Evolutionary conservation across 257 asterid genomes (phyloP), one percentile per base, ranked within the genome.

Genomic region (Solanum peruvianum): DNA sequence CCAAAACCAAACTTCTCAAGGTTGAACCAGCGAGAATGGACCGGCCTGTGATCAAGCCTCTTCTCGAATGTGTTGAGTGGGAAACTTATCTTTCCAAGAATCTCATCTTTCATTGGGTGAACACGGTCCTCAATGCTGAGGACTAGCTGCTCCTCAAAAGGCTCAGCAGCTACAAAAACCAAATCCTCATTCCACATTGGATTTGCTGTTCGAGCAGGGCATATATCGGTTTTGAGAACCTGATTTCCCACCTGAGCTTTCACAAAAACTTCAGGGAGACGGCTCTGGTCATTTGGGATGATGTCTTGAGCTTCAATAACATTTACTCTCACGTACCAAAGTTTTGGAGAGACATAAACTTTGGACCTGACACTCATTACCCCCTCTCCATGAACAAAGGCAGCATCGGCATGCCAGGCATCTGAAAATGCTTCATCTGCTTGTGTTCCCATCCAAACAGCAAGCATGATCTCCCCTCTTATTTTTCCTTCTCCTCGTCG

Each of bases 391-490:
- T 90, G 87, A 6, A 93, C 95, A 3, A 88, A 88, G 7, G 95
- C 96, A 25, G 98, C 93, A 89, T 95, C 98, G 3, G 98, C 89
- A 80, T 94, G 98, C 98, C 98, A 95, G 2, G 98, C 95, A 35
- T 95, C 98, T 25, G 97, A 60, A 70, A 95, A 95, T 6, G 96
- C 97, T 86, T 94, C 97, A 44, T 95, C 97, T 1, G 97, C 98
- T 89, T 94, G 98, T 15, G 95, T 93, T 9, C 97, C 98, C 94
- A 94, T 90, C 98, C 97, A 95, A 23, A 95, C 93, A 0, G 96
- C 93, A 25, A 91, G 90, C 98, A 94, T 95, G 78, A 93, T 83
- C 78, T 94, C 96, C 4, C 98, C 98, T 85, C 94, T 88, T 64
- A 85, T 85, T 85, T 89, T 92, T 39, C 92, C 90, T 64, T 92